Evolutionary conservation across 2,329 filamentous ascomycete genomes (phyloP), one percentile per base, ranked within the genome.

Genomic region (Paecilomyces fulvus): DNA sequence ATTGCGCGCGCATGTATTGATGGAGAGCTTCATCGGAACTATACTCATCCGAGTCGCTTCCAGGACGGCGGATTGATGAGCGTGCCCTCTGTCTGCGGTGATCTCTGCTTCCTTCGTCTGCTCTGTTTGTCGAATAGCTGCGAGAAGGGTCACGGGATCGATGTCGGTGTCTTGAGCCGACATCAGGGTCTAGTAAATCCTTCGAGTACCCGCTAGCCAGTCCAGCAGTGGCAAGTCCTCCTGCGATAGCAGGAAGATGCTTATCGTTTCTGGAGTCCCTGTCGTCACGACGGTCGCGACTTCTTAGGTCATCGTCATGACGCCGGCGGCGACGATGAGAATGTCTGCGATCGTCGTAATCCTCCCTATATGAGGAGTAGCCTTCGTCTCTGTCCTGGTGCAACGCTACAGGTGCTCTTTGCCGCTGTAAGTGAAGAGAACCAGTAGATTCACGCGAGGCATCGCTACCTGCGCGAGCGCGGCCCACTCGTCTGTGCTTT

Each of bases 341-440:
- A 53, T 76, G 73, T 55, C 70, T 71, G 33, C 70, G 71, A 52
- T 75, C 72, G 21, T 76, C 74, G 57, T 77, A 74, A 9, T 77
- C 73, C 46, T 79, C 74, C 17, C 70, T 70, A 58, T 75, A 70
- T 5, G 70, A 67, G 49, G 67, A 75, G 61, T 70, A 76, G 46
- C 64, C 75, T 54, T 74, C 70, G 49, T 79, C 77, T 10, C 69
- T 67, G 17, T 76, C 75, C 58, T 80, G 80, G 59, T 80, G 78
- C 4, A 80, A 61, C 14, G 76, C 67, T 2, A 77, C 70, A 11
- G 76, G 70, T 31, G 73, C 70, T 56, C 74, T 74, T 49, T 75
- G 76, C 30, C 73, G 73, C 10, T 75, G 66, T 46, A 57, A 68
- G 58, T 60, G 73, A 52, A 59, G 70, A 48, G 58, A 65, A 54